These are phyloP conservation scores for Stramenopiles sp. DNA, from an alignment of 352 stramenopile species.

Conservation along the genomic window DNA sequence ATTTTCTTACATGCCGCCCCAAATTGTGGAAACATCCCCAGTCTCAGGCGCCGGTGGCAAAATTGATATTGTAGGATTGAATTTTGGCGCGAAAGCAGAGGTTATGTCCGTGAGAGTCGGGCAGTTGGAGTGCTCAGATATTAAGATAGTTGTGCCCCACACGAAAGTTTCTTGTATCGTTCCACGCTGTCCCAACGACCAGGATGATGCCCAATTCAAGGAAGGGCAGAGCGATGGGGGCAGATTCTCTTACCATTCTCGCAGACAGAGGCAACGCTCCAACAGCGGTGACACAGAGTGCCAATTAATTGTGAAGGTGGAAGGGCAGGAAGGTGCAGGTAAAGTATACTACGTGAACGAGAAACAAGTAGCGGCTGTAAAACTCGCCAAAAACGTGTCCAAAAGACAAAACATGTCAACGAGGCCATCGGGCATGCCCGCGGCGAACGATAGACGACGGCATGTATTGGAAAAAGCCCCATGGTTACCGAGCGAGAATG, in stretches of 20 bases:
- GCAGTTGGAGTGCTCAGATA: not conserved
- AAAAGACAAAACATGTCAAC: not conserved
- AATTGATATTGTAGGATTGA: not conserved
- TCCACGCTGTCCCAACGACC: not conserved
- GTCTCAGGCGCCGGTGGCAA: not conserved
- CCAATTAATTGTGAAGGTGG: not conserved
- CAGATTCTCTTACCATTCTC: not conserved
- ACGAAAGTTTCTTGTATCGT: slow-evolving; percentile 5
- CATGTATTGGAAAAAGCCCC: not conserved
- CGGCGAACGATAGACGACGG: not conserved
- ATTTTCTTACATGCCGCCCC: not conserved
- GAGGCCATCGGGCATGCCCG: not conserved
- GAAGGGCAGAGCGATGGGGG: not conserved
- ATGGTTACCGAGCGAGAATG: not conserved
- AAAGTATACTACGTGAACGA: not conserved
- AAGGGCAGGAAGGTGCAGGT: not conserved
- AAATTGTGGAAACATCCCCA: not conserved
- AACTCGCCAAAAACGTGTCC: not conserved
- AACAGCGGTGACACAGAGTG: not conserved
- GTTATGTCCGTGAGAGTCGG: not conserved
- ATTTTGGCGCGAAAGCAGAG: not conserved
- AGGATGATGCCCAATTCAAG: not conserved
- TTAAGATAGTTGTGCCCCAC: not conserved
- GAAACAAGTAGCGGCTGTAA: not conserved
- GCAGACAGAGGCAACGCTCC: not conserved